phyloP scores from a whole-genome alignment of 179 eudicot genomes.

The Silene coronaria region DNA sequence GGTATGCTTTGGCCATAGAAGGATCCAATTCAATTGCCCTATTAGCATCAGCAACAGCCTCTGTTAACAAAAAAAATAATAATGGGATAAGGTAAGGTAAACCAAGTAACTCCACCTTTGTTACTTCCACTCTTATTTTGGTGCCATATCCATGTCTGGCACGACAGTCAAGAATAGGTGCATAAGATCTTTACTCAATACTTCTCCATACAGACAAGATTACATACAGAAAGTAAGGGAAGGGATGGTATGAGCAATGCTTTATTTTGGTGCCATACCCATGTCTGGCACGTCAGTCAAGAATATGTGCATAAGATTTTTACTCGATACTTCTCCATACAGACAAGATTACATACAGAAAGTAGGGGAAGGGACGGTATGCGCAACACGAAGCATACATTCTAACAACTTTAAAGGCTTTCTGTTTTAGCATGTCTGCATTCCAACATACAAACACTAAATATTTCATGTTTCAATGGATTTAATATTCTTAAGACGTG shows the following conservation, averaged over 20 bases:
- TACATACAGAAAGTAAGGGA: neutral
- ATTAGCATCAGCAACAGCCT: constrained; percentile 97
- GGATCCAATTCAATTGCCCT: constrained; percentile 80
- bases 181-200: neutral
- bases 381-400: neutral
- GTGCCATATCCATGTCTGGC: no score
- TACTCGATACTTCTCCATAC: no score
- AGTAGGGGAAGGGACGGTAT: neutral
- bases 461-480: no score
- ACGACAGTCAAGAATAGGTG: no score
- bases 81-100: neutral
- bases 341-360: neutral
- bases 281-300: no score
- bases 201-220: neutral
- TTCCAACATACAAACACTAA: no score
- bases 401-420: neutral
- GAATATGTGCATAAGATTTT: neutral
- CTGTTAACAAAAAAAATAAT: constrained; percentile 36
- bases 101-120: neutral
- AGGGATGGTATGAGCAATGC: neutral
- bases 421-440: neutral
- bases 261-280: no score
- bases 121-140: no score
- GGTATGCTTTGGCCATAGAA: constrained; percentile 72
- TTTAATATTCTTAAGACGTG: no score